These are phyloP conservation scores for Straminergon stramineum DNA, from an alignment of 225 moss, liverwort and hornwort species.

Conservation along the genomic window DNA sequence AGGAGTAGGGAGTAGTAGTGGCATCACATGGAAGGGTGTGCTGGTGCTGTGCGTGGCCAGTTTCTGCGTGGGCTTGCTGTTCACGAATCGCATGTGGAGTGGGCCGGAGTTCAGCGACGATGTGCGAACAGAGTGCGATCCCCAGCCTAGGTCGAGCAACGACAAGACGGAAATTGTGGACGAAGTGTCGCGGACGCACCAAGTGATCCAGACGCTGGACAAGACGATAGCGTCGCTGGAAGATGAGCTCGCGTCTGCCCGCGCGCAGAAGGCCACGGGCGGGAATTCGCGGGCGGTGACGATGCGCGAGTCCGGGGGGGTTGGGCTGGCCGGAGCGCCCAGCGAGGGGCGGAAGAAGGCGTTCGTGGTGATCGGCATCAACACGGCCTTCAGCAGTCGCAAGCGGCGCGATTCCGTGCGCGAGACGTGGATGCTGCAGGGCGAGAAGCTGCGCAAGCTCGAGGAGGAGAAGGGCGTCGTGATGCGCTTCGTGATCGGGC, in stretches of 20 bases:
- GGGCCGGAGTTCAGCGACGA: slow-evolving; percentile 23
- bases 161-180: slow-evolving; percentile 40
- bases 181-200: slow-evolving; percentile 65
- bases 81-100: slow-evolving; percentile 93
- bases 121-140: slow-evolving; percentile 43
- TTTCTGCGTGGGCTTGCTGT: slow-evolving; percentile 67
- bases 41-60: slow-evolving; percentile 80
- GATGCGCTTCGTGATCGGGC: slow-evolving; percentile 94
- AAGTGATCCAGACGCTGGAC: slow-evolving; percentile 75
- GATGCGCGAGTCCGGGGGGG: neutral
- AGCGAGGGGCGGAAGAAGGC: slow-evolving; percentile 52
- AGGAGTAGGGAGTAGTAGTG: slow-evolving; percentile 9
- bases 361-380: slow-evolving; percentile 90
- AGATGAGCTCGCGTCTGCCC: slow-evolving; percentile 61
- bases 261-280: slow-evolving; percentile 43
- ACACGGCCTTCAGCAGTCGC: slow-evolving; percentile 93
- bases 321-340: slow-evolving; percentile 3
- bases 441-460: slow-evolving; percentile 60
- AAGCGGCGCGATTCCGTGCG: slow-evolving; percentile 85
- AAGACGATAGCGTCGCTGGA: slow-evolving; percentile 86
- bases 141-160: slow-evolving; percentile 58
- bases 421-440: slow-evolving; percentile 95
- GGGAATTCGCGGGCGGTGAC: slow-evolving; percentile 11
- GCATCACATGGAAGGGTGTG: slow-evolving; percentile 70
- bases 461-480: slow-evolving; percentile 94